Evolutionary conservation across 2,329 filamentous ascomycete species (phyloP).

Genomic region (Cryphonectria naterciae): DNA sequence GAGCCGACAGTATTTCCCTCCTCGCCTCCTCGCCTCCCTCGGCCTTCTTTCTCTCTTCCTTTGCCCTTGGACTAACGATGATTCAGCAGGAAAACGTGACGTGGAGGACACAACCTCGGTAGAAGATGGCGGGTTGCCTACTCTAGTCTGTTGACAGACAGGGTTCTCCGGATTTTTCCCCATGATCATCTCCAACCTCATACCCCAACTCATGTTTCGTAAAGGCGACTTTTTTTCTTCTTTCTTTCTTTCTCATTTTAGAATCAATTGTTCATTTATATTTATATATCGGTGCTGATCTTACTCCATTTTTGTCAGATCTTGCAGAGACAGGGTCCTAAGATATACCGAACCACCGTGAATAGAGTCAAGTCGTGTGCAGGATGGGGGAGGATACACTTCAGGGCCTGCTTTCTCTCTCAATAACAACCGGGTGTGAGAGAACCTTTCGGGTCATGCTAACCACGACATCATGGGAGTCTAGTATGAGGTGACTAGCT

Average conservation of each 20-base stretch:
- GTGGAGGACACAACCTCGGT: neutral
- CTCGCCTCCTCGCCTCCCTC: neutral
- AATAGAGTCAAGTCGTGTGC: no score
- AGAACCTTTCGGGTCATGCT: neutral
- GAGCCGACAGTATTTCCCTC: neutral
- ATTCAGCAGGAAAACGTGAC: neutral
- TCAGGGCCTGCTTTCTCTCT: neutral
- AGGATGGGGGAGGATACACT: neutral
- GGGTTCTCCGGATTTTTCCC: constrained; percentile 7
- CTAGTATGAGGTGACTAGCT: neutral
- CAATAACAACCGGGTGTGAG: no score
- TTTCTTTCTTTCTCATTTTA: no score
- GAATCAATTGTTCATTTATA: neutral
- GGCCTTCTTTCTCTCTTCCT: neutral
- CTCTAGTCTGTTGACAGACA: no score
- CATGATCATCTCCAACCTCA: neutral
- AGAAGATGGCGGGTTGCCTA: neutral
- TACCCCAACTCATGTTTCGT: neutral
- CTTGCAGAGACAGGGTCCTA: no score
- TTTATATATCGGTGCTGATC: neutral
- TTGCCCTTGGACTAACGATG: neutral
- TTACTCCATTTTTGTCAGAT: no score
- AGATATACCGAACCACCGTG: no score
- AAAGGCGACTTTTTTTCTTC: neutral
- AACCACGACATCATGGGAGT: neutral